phyloP scores from a whole-genome alignment of 2,329 filamentous ascomycete species.

The Beauveria scarabaeidicola region DNA sequence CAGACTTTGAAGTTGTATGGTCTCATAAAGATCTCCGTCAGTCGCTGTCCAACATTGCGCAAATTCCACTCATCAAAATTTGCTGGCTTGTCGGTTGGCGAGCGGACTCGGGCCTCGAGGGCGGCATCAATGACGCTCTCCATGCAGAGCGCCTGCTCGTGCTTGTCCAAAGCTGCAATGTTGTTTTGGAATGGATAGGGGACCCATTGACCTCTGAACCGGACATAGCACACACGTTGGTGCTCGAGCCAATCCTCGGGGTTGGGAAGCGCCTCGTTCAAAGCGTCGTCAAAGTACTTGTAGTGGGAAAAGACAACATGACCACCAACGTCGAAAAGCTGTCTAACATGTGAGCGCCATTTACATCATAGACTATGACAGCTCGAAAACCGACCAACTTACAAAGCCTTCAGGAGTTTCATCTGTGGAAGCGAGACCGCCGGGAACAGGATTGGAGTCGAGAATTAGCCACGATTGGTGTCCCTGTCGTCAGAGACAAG shows the following conservation, averaged over 20 bases:
- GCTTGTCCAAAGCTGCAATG: constrained; percentile 86
- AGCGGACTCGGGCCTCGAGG: constrained; percentile 65
- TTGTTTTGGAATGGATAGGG: constrained; percentile 98
- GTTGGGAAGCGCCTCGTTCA: constrained; percentile 27
- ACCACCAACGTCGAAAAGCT: constrained; percentile 91
- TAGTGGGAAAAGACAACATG: constrained; percentile 97
- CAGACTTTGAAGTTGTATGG: constrained; percentile 98
- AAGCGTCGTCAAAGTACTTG: constrained; percentile 96
- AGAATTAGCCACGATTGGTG: constrained; percentile 83
- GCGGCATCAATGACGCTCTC: constrained; percentile 87
- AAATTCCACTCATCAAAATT: constrained; percentile 94
- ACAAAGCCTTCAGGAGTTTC: constrained; percentile 87
- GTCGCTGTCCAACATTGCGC: constrained; percentile 72
- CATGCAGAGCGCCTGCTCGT: constrained; percentile 81
- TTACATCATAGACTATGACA: no score
- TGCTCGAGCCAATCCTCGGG: constrained; percentile 77
- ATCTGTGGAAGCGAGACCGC: constrained; percentile 85
- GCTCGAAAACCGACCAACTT: constrained; percentile 37
- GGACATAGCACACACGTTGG: constrained; percentile 90
- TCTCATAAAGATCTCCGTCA: constrained; percentile 88
- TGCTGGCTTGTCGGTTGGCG: constrained; percentile 74
- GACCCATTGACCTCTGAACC: constrained; percentile 83
- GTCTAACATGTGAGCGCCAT: background rate
- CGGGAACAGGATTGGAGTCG: constrained; percentile 75
- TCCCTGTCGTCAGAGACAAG: constrained; percentile 42